phyloP scores from a whole-genome alignment of 2,329 filamentous ascomycete genomes.

The Paramyrothecium sp. region DNA sequence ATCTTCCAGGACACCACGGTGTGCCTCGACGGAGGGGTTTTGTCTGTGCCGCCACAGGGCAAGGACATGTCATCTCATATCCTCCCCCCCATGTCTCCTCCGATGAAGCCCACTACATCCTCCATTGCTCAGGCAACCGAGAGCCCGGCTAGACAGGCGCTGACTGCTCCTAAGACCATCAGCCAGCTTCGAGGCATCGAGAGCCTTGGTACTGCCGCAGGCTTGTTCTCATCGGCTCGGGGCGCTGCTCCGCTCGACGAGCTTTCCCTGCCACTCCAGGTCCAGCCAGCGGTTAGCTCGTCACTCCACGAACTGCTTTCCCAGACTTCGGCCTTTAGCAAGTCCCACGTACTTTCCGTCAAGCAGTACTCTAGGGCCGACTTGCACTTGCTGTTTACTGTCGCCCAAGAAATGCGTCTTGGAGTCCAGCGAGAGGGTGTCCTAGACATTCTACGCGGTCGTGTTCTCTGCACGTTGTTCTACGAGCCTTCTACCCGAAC shows the following conservation, averaged over 20 bases:
- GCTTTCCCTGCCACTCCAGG: slow-evolving; percentile 42
- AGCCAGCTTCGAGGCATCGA: slow-evolving; percentile 28
- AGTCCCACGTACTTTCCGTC: slow-evolving; percentile 87
- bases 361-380: slow-evolving; percentile 86
- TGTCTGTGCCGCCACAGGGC: slow-evolving; percentile 58
- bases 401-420: slow-evolving; percentile 96
- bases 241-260: slow-evolving; percentile 37
- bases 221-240: slow-evolving; percentile 17
- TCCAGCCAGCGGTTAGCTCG: slow-evolving; percentile 52
- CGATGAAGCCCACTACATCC: slow-evolving; percentile 49
- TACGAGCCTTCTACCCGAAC: slow-evolving; percentile 97
- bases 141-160: no score
- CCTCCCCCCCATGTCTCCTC: slow-evolving; percentile 54
- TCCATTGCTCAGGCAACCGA: slow-evolving; percentile 33
- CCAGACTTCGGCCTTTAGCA: slow-evolving; percentile 78
- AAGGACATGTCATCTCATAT: slow-evolving; percentile 74
- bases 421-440: slow-evolving; percentile 91
- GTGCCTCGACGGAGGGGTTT: slow-evolving; percentile 66
- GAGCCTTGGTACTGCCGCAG: slow-evolving; percentile 10
- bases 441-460: slow-evolving; percentile 80
- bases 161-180: slow-evolving; percentile 25
- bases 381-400: slow-evolving; percentile 89
- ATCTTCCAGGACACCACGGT: slow-evolving; percentile 73
- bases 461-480: slow-evolving; percentile 89
- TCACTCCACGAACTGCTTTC: slow-evolving; percentile 72